Base-by-base conservation (phyloP, 2,329 filamentous ascomycete genomes). In the Tolypocladium inflatum region DNA sequence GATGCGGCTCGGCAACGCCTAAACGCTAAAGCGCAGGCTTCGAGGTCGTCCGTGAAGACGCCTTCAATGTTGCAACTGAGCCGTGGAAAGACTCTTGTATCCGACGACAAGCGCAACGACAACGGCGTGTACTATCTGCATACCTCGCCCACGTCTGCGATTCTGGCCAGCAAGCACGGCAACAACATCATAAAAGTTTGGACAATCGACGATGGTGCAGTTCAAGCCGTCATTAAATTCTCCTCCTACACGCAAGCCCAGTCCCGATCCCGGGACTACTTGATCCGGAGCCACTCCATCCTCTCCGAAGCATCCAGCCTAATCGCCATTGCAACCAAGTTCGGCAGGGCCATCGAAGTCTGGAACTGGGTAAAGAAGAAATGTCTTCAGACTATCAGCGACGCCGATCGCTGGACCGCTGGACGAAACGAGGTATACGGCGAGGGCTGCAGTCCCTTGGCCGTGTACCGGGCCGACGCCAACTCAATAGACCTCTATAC, bases 131-230 rank as follows among this genome's bases (percentile, higher is more conserved):
- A 69, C 60, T 73, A 68, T 56, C 63, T 75, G 35, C 73, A 76
- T 60, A 64, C 73, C 6, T 74, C 72, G 1, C 64, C 67, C 1
- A 66, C 64, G 1, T 68, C 69, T 0, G 65, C 68, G 5, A 68
- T 68, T 11, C 62, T 76, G 2, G 72, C 73, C 8, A 74, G 67
- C 63, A 71, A 71, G 57, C 68, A 71, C 42, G 69, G 69, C 35
- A 70, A 97, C 70, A 87, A 89, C 60, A 90, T 90, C 1, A 88
- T 96, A 60, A 96, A 96, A 74, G 90, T 97, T 57, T 97, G 91
- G 88, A 90, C 90, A 10, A 79, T 87, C 17, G 86, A 90, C 61
- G 87, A 91, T 67, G 91, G 92, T 30, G 88, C 92, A 64, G 85
- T 90, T 0, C 82, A 91, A 59, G 67, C 62, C 56, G 61, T 63